These are phyloP conservation scores for Trichoderma parareesei DNA, from an alignment of 495 filamentous ascomycete genomes.

Conservation along the genomic window DNA sequence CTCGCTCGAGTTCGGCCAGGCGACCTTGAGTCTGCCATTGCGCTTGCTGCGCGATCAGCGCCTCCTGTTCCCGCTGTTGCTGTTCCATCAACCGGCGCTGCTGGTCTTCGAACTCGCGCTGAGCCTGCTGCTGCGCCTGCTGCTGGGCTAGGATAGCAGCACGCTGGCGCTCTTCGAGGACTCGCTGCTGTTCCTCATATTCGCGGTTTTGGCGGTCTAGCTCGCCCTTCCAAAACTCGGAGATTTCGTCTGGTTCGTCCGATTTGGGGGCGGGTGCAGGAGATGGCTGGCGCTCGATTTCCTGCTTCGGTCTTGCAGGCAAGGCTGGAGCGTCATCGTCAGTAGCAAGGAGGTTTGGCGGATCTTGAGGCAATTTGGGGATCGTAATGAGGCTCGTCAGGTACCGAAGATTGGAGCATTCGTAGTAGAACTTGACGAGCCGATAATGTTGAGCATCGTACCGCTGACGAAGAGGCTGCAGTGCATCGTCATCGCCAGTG, in stretches of 20 bases:
- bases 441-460: conserved; percentile 96
- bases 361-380: conserved; percentile 89
- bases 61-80: conserved; percentile 82
- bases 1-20: conserved; percentile 85
- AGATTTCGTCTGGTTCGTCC: conserved; percentile 87
- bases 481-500: conserved; percentile 90
- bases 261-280: conserved; percentile 52
- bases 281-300: conserved; percentile 55
- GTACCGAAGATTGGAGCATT: conserved; percentile 95
- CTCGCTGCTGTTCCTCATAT: conserved; percentile 85
- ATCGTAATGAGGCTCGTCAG: conserved; percentile 93
- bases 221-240: conserved; percentile 95
- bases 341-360: conserved; percentile 78
- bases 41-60: conserved; percentile 77
- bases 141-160: conserved; percentile 58
- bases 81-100: conserved; percentile 83
- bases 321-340: conserved; percentile 76
- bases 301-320: conserved; percentile 70
- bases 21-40: conserved; percentile 88
- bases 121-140: conserved; percentile 69
- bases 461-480: conserved; percentile 75
- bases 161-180: conserved; percentile 75
- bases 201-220: conserved; percentile 83
- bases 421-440: conserved; percentile 95
- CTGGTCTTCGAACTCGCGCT: conserved; percentile 91